phyloP scores from a whole-genome alignment of 2,329 filamentous ascomycete species.

The Lachnellula arida region DNA sequence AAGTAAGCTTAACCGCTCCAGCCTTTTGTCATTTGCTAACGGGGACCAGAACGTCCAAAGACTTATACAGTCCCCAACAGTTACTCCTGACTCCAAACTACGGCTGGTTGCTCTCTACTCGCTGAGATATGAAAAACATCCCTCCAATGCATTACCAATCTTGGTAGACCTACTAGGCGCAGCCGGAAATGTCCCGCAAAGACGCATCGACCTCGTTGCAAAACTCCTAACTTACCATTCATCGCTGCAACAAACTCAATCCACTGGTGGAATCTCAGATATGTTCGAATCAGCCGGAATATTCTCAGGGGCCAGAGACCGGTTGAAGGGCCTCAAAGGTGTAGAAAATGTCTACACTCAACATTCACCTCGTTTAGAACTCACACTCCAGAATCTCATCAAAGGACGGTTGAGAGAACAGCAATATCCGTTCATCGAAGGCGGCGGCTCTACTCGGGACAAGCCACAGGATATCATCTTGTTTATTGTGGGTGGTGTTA shows the following conservation, averaged over 20 bases:
- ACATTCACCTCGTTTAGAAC: slow-evolving; percentile 83
- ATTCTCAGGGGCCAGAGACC: slow-evolving; percentile 79
- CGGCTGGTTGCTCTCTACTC: slow-evolving; percentile 92
- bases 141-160: slow-evolving; percentile 76
- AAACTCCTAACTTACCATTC: slow-evolving; percentile 82
- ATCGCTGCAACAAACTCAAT: slow-evolving; percentile 74
- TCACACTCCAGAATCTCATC: slow-evolving; percentile 85
- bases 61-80: slow-evolving; percentile 73
- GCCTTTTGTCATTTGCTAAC: slow-evolving; percentile 21
- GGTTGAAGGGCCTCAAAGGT: slow-evolving; percentile 92
- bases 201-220: slow-evolving; percentile 72
- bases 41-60: slow-evolving; percentile 67
- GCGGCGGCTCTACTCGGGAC: slow-evolving; percentile 78
- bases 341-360: slow-evolving; percentile 99
- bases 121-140: slow-evolving; percentile 82
- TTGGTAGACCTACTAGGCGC: slow-evolving; percentile 82
- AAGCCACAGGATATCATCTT: slow-evolving; percentile 96
- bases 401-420: slow-evolving; percentile 83
- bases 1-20: slow-evolving; percentile 48
- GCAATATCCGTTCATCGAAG: slow-evolving; percentile 91
- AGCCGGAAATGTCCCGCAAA: slow-evolving; percentile 72
- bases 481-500: slow-evolving; percentile 89
- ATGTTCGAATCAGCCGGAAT: slow-evolving; percentile 90
- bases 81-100: slow-evolving; percentile 79
- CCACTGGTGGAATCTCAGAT: slow-evolving; percentile 77